phyloP scores from a whole-genome alignment of 108 stramenopile genomes.

The Nannochloropsis oceanica region DNA sequence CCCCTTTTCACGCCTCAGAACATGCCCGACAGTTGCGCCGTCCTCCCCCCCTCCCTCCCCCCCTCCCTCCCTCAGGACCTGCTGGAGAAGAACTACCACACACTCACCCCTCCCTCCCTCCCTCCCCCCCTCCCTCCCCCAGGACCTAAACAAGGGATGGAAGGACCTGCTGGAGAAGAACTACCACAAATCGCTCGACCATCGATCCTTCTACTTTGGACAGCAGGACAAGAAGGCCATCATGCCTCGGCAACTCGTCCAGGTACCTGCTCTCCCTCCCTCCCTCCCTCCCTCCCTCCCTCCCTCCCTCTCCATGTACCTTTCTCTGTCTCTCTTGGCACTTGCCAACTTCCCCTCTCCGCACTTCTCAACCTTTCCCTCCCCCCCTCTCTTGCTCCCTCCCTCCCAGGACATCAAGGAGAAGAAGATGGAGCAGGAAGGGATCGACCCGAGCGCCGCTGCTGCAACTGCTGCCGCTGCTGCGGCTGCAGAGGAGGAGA shows the following conservation, averaged over 20 bases:
- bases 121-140: not conserved
- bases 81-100: not conserved
- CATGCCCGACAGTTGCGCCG: not conserved
- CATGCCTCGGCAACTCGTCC: constrained; percentile 5
- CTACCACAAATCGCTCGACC: constrained; percentile 41
- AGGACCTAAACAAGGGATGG: constrained; percentile 59
- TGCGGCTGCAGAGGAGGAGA: not conserved
- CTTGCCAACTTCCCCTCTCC: not conserved
- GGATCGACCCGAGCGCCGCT: not conserved
- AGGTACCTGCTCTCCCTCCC: not conserved
- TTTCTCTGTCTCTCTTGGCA: not conserved
- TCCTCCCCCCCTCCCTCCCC: not conserved
- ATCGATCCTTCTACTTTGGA: constrained; percentile 38
- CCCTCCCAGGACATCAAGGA: not conserved
- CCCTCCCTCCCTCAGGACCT: not conserved
- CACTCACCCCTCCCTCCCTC: not conserved
- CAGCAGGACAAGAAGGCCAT: constrained; percentile 33
- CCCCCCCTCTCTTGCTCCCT: constrained; percentile 1
- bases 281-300: no score
- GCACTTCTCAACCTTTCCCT: not conserved
- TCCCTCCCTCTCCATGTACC: not conserved
- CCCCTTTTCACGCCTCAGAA: not conserved
- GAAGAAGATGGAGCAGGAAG: not conserved
- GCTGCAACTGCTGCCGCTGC: not conserved
- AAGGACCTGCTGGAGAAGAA: constrained; percentile 25